Evolutionary conservation across 2,329 filamentous ascomycete species (phyloP), one percentile per base, ranked within the genome.

Genomic region (Ascochyta clinopodiicola): DNA sequence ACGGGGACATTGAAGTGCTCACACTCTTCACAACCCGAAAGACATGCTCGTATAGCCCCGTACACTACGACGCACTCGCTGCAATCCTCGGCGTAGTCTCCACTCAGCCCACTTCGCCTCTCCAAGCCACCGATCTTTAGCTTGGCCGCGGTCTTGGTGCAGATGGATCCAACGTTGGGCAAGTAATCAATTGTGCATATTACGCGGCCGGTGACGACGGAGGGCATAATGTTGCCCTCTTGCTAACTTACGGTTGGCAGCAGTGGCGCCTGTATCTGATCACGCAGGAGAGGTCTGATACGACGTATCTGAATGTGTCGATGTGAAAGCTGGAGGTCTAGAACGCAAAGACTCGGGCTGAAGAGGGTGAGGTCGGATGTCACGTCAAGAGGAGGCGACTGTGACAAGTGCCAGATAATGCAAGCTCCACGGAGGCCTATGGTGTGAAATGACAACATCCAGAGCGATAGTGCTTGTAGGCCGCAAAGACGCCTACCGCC

Each of bases 131-230:
- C 17, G 17, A 17, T 17, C 17, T 17, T 17, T 17, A 17, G 17
- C 17, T 17, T 17, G 17, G 17, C 17, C 17, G 17, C 17, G 17
- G 17, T 17, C 17, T 17, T 17, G 17, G 17, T 17, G 17, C 17
- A 17, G 17, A 17, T 17, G 17, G 67, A 0, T 45, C 48, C 0
- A 64, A 61, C 10, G 67, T 79, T 35, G 69, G 78, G 56, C 70
- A 76, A 51, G 76, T 71, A 1, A 74, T 76, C 1, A 75, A 73
- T 53, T 73, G 70, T 19, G 72, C 76, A 3, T 70, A 77, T 22
- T 79, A 74, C 54, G 73, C 72, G 2, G 48, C 53, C 4, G 68
- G 61, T 35, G 66, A 66, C 56, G 77, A 77, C 25, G 6, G 15
- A 59, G 73, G 3, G 68, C 78, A 19, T 76, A 78, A 57, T 17